Evolutionary conservation across 106 monocot genomes (phyloP).

Genomic region (Dendrobium chrysotoxum): DNA sequence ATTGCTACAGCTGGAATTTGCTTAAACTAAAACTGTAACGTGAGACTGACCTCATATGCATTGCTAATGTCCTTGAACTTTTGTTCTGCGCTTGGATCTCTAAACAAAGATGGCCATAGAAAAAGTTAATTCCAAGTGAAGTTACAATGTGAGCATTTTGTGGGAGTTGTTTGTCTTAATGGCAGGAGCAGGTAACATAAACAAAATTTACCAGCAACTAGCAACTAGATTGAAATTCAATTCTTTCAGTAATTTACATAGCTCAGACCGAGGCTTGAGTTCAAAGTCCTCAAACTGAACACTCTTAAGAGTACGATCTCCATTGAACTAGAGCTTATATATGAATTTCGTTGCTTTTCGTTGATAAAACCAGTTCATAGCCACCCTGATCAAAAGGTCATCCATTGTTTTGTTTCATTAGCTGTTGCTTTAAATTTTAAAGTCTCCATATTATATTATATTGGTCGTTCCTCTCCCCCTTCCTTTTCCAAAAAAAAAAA

Average conservation of each 20-base stretch:
- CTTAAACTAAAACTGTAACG: neutral
- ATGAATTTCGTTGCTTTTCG: too few relatives aligned
- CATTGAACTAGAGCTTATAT: too few relatives aligned
- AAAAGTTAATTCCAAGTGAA: neutral
- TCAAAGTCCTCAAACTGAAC: neutral
- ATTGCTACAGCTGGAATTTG: neutral
- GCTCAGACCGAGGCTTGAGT: neutral
- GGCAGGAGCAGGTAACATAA: neutral
- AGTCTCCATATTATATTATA: neutral
- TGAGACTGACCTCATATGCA: conserved; percentile 73
- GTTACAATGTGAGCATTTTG: neutral
- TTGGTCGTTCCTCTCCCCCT: too few relatives aligned
- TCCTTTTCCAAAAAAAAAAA: too few relatives aligned
- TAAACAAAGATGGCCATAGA: conserved; percentile 14
- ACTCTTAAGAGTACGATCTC: too few relatives aligned
- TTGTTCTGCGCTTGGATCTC: conserved; percentile 85
- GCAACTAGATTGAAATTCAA: neutral
- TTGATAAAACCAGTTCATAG: too few relatives aligned
- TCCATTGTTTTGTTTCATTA: neutral
- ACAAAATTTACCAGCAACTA: neutral
- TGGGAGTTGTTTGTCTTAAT: neutral
- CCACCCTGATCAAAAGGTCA: neutral
- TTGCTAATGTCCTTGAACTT: conserved; percentile 99
- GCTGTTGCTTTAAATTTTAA: neutral
- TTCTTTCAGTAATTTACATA: neutral